Evolutionary conservation across 2,329 filamentous ascomycete genomes (phyloP).

Genomic region (Mycosphaerelloides madeirae): DNA sequence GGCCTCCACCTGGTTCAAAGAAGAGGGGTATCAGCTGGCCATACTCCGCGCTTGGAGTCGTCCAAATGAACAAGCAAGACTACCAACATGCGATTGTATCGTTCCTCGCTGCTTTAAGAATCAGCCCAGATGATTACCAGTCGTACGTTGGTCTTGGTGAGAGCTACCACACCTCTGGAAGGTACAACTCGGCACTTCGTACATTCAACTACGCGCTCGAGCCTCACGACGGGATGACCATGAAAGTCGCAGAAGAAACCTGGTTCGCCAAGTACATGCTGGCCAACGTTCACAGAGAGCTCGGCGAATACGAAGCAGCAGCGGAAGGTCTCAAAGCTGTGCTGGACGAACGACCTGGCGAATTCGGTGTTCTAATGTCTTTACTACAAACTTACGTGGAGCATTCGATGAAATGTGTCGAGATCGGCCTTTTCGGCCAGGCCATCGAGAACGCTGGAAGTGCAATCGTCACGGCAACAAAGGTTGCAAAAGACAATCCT

Average conservation of each 20-base stretch:
- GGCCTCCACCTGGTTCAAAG: constrained; percentile 86
- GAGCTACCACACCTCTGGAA: constrained; percentile 89
- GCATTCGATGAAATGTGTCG: constrained; percentile 68
- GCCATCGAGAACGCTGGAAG: constrained; percentile 65
- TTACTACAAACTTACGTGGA: constrained; percentile 85
- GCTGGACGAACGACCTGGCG: constrained; percentile 60
- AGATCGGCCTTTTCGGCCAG: constrained; percentile 82
- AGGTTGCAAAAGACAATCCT: constrained; percentile 56
- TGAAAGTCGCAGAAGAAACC: constrained; percentile 59
- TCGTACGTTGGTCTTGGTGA: constrained; percentile 97
- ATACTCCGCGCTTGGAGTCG: constrained; percentile 85
- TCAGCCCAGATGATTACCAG: constrained; percentile 82
- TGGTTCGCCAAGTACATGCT: constrained; percentile 99
- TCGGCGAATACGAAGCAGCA: constrained; percentile 84
- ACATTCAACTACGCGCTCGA: constrained; percentile 81
- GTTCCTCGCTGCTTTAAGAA: constrained; percentile 82
- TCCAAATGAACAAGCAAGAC: constrained; percentile 90
- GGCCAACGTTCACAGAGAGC: constrained; percentile 85
- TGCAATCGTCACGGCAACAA: constrained; percentile 63
- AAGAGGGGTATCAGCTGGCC: constrained; percentile 93
- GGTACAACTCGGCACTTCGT: constrained; percentile 89
- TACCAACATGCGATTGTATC: constrained; percentile 84
- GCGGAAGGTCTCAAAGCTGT: constrained; percentile 72
- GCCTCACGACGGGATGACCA: constrained; percentile 58
- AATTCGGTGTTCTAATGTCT: constrained; percentile 83